Base-by-base conservation (phyloP, 192 early-diverging fungal genomes). In the Pecoramyces ruminantium region DNA sequence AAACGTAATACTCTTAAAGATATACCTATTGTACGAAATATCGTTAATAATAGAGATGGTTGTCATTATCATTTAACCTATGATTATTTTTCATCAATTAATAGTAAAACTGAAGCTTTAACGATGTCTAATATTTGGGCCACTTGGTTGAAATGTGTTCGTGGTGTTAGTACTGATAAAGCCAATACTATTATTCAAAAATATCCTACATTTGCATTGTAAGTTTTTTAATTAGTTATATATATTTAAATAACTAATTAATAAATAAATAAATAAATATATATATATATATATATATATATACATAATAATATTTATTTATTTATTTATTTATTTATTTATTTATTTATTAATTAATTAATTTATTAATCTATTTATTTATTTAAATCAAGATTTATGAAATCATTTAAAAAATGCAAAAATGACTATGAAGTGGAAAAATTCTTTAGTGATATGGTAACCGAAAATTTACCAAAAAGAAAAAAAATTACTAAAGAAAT, bases 151-250 rank as follows among this genome's bases (percentile, higher is more conserved):
- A 91, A 95, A 93, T 90, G 92, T 1, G 84, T 96, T 77, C 89
- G 90, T 77, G 96, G 96, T 28, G 83, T 98, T 28, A 93, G 92
- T 80, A 87, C 85, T 0, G 96, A 98, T 82, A 97, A 96, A 84
- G 97, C 96, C 0, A 77, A 86, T 30, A 86, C 91, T n/a, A 87
- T 99, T 39, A 89, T 87, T 1, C 83, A 83, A 30, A 85, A 79
- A 28, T 97, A 92, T 82, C 89, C 88, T 17, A 97, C 96, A 1
- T 91, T 92, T 77, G 79, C 84, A 21, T 84, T 84, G 82, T 81
- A 81, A 18, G 78, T 51, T 51, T 51, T 51, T 51, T 4, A 21
- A 21, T 51, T 51, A 21, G 17, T 4, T 51, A 21, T 51, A 21
- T 51, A 4, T 51, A 21, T 51, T 21, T 4, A 51, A 21, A 51